Conservation (phyloP, 768 basidiomycete genomes). For the Lanmaoa pseudosensibilis region DNA sequence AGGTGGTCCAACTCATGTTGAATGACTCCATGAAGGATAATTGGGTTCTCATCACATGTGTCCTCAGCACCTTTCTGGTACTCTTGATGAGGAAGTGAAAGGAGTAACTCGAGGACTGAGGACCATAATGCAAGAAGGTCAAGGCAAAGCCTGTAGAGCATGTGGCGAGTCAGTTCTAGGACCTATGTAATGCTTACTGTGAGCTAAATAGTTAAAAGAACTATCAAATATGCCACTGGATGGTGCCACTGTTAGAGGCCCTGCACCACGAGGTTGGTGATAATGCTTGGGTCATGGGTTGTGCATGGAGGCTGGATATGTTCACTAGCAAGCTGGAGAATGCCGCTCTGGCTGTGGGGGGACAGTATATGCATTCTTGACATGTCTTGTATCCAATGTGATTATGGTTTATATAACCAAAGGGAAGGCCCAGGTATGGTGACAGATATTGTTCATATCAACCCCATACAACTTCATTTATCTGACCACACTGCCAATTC, state of each 20-base stretch:
- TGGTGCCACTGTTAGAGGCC: constrained; percentile 7
- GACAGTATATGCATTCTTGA: background rate
- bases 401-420: too few relatives aligned
- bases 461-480: background rate
- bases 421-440: too few relatives aligned
- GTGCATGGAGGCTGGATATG: background rate
- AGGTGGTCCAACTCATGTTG: background rate
- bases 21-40: background rate
- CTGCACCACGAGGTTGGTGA: constrained; percentile 2
- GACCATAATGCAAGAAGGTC: background rate
- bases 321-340: background rate
- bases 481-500: background rate
- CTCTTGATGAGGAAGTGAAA: background rate
- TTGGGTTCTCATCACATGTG: constrained; percentile 1
- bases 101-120: background rate
- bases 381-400: too few relatives aligned
- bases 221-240: constrained; percentile 1
- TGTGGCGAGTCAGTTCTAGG: background rate
- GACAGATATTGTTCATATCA: too few relatives aligned
- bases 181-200: too few relatives aligned
- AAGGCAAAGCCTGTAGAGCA: background rate
- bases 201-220: too few relatives aligned
- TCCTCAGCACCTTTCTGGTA: background rate
- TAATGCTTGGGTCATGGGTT: background rate
- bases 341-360: background rate